Evolutionary conservation across 1,284 basidiomycete species (phyloP), one percentile per base, ranked within the genome.

Genomic region (Trametes versicolor): DNA sequence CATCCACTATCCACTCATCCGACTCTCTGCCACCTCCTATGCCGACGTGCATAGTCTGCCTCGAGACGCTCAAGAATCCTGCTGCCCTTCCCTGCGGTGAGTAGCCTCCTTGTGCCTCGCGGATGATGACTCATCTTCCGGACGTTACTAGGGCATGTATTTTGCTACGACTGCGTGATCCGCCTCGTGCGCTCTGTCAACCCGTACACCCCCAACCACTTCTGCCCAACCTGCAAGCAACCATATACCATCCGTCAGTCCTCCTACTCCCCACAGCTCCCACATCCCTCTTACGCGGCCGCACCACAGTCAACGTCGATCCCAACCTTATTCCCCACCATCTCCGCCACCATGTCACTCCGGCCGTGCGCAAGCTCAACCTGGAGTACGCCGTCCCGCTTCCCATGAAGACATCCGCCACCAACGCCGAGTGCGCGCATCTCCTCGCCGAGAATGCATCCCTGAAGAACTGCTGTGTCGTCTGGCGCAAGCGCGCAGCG

Each of bases 31-130:
- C n/a, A n/a, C n/a, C 59, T 47, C 41, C 55, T 43, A 80, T 83
- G 82, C 75, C 79, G 47, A 75, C 78, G 53, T 88, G 87, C 70
- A 78, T 80, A 60, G 85, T 88, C 72, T 89, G 87, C 74, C 77
- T 84, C 39, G 84, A 86, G 60, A 72, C 74, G 13, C 76, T 84
- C 50, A 82, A 82, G 60, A 77, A 77, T 27, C 87, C 87, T 5
- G 83, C 85, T n/a, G 82, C 83, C n/a, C 72, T 88, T 17, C 86
- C 87, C 59, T 89, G 87, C 73, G 87, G 87, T 88, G 72, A 67
- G 81, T 75, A 41, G 23, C 45, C 29, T 32, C 19, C 2, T 45
- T 58, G 37, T 7, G 41, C 49, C 10, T 56, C 19, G 41, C 54
- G 47, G 21, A 54, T 25, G 9, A 12, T 23, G 62, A 25, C 54